phyloP scores from a whole-genome alignment of 176 grass and related monocot species.

The Eragrostis nindensis region DNA sequence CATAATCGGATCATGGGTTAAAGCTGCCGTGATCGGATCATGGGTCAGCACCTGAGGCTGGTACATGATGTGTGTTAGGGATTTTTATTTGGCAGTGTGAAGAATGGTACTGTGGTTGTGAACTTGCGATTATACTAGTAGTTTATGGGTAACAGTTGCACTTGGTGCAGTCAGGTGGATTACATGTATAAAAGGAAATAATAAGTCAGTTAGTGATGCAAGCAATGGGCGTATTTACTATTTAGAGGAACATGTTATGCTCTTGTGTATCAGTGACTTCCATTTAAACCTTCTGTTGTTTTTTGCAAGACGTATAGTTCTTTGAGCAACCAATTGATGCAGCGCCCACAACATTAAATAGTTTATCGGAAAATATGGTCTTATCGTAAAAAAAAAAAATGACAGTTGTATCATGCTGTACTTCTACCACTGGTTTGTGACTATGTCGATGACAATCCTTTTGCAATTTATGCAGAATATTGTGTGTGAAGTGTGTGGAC shows the following conservation, averaged over 20 bases:
- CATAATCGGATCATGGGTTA: too few relatives aligned
- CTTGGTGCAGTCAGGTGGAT: background rate
- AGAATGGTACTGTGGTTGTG: background rate
- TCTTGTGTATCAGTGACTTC: background rate
- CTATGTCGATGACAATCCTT: background rate
- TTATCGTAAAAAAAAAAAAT: background rate
- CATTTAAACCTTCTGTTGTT: background rate
- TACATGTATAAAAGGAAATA: background rate
- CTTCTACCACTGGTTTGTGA: background rate
- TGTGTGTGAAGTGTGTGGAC: conserved; percentile 45
- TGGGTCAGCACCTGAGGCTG: background rate
- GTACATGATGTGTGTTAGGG: background rate
- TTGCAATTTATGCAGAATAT: conserved; percentile 34
- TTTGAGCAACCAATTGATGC: background rate
- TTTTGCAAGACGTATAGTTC: background rate
- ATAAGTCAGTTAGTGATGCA: background rate
- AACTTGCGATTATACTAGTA: too few relatives aligned
- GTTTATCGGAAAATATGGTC: background rate
- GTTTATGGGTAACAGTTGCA: background rate
- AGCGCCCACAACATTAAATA: background rate
- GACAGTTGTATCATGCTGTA: background rate
- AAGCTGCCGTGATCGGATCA: background rate
- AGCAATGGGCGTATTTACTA: background rate
- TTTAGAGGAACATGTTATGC: background rate
- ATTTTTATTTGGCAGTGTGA: background rate